Percentiles rank a stretch among this genome's conserved stretches.
Evolutionary conservation across 441 rosid genomes (phyloP).

Genomic region (Iberis amara): DNA sequence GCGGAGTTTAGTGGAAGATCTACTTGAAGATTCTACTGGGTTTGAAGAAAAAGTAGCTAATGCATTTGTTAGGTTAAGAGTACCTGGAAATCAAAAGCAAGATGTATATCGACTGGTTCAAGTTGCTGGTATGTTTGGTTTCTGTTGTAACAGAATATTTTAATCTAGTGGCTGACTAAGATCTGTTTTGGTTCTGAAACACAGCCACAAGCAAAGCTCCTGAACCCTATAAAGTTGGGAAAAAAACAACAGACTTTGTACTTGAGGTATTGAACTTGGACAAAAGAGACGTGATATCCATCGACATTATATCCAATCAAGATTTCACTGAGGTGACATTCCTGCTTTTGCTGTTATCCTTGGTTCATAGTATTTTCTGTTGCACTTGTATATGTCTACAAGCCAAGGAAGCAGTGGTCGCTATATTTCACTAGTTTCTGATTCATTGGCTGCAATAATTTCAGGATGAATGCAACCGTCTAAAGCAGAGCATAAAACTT

Average conservation of each 20-base stretch:
- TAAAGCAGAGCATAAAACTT: constrained; percentile 93
- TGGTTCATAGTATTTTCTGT: constrained; percentile 4
- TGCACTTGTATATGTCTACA: constrained; percentile 22
- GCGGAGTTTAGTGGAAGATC: constrained; percentile 76
- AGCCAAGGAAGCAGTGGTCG: constrained; percentile 4
- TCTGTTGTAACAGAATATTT: constrained; percentile 15
- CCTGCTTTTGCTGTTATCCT: too few species aligned
- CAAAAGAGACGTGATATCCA: constrained; percentile 70
- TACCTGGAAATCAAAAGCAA: constrained; percentile 87
- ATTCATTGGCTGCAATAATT: constrained; percentile 8
- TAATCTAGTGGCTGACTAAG: constrained; percentile 15
- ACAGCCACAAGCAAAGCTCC: constrained; percentile 76
- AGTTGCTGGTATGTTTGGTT: constrained; percentile 56
- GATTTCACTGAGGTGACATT: constrained; percentile 85
- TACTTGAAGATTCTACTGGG: constrained; percentile 57
- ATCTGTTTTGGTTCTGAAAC: constrained; percentile 20
- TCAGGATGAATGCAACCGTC: constrained; percentile 96
- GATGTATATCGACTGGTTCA: constrained; percentile 89
- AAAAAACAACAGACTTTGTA: constrained; percentile 53
- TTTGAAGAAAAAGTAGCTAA: constrained; percentile 78
- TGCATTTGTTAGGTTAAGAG: constrained; percentile 79
- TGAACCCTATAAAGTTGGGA: constrained; percentile 81
- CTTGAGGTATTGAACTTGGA: constrained; percentile 78
- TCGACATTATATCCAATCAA: constrained; percentile 89
- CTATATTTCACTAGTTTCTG: constrained; percentile 14